phyloP scores from a whole-genome alignment of 495 filamentous ascomycete species.

The Apiosordaria backusii region DNA sequence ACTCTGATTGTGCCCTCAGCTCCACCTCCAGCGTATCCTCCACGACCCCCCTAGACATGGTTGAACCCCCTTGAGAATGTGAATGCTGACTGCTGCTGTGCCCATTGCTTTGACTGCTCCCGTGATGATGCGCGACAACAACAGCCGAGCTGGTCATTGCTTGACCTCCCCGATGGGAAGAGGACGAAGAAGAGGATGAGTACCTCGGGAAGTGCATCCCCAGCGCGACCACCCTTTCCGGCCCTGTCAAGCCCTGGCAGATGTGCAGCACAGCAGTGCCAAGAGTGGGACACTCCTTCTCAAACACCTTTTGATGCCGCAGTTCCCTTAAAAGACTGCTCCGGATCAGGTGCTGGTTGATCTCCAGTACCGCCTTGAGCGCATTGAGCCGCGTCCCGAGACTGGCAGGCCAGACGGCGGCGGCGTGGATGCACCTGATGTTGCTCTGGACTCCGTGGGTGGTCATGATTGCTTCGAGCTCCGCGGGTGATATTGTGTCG shows the following conservation, averaged over 20 bases:
- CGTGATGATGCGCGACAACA: background rate
- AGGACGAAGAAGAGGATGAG: background rate
- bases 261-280: background rate
- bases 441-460: background rate
- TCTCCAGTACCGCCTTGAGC: constrained; percentile 1
- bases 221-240: constrained; percentile 2
- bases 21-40: constrained; percentile 7
- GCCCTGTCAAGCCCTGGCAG: background rate
- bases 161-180: background rate
- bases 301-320: background rate
- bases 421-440: constrained; percentile 2
- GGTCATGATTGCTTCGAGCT: background rate
- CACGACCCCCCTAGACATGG: background rate
- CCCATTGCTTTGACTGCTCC: background rate
- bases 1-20: background rate
- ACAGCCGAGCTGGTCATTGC: background rate
- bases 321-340: background rate
- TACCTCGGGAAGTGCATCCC: constrained; percentile 5
- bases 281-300: background rate
- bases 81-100: background rate
- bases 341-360: constrained; percentile 1
- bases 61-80: background rate
- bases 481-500: background rate
- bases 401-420: constrained; percentile 2
- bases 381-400: background rate